Base-by-base conservation (phyloP, 192 early-diverging fungal genomes). In the Entomortierella chlamydospora region DNA sequence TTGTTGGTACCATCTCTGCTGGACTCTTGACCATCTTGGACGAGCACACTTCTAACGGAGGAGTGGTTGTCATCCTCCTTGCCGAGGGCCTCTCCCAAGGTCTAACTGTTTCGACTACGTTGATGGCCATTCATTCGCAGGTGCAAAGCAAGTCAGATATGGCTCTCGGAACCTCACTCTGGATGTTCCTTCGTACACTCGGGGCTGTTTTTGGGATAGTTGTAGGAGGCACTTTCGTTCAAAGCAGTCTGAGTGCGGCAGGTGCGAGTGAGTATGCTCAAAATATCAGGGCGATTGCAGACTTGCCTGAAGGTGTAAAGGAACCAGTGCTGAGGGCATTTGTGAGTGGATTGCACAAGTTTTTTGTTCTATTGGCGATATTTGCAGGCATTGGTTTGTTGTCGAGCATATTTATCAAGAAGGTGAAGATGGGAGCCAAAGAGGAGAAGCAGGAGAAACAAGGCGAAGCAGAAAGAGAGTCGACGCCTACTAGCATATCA, bases 171-270 rank as follows among this genome's bases (percentile, higher is more conserved):
- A 82, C 81, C 13, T 70, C 81, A 22, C 59, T 77, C 15, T 66
- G 66, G 55, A 77, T 64, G 12, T 89, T 72, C 74, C 84, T 62
- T 62, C 84, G 67, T 39, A 83, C 77, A 2, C 61, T 79, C 13
- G 76, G 69, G 0, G 72, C 71, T 29, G 77, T 84, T 12, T 73
- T 92, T 71, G 89, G 91, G 17, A 23, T 92, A 34, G 86, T 89
- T 12, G 80, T 90, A 29, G 83, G 84, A 0, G 87, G 87, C 23
- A 82, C 90, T 26, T 71, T 91, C 45, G 56, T 73, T 15, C 62
- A 73, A n/a, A 45, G 39, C 37, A 73, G 72, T 33, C 37, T 66
- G 50, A 66, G 57, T n/a, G n/a, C 0, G 0, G 72, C 62, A 0
- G 64, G 57, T 13, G 62, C 63, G 1, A 51, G 49, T 26, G 15